Conservation (phyloP, 2,329 filamentous ascomycete genomes). For the Ceratocystis cacaofunesta region DNA sequence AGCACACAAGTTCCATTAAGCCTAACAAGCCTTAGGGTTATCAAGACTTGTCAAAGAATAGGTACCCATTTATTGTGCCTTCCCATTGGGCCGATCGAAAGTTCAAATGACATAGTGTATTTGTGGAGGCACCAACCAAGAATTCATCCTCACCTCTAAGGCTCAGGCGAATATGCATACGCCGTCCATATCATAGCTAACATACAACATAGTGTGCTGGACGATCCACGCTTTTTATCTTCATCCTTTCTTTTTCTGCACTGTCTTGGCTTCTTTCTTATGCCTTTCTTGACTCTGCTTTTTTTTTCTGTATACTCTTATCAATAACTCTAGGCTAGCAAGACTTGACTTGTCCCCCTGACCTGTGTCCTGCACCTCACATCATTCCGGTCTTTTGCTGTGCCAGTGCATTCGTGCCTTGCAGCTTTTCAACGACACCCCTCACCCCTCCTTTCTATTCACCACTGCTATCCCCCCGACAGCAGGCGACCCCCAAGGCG, state of each 20-base stretch:
- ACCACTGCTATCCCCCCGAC: not conserved
- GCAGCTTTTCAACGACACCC: not conserved
- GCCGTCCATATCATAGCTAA: not conserved
- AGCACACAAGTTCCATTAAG: not conserved
- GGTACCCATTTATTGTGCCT: not conserved
- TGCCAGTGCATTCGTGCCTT: not conserved
- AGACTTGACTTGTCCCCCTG: not conserved
- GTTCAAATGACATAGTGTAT: not conserved
- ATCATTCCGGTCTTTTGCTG: not conserved
- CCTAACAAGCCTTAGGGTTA: not conserved
- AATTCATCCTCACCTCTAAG: not conserved
- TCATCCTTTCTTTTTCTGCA: not conserved
- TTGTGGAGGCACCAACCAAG: not conserved
- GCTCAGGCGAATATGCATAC: conserved; percentile 3
- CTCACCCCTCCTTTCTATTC: not conserved
- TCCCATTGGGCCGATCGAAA: not conserved
- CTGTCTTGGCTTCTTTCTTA: not conserved
- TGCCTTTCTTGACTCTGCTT: not conserved
- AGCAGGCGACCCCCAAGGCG: not conserved
- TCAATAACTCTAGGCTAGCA: not conserved
- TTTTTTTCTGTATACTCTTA: conserved; percentile 2
- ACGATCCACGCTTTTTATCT: not conserved
- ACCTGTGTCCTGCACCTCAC: not conserved
- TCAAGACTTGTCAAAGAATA: not conserved
- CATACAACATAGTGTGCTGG: no score